phyloP scores from a whole-genome alignment of 805 yeast species.

The Diddensiella santjacobensis region DNA sequence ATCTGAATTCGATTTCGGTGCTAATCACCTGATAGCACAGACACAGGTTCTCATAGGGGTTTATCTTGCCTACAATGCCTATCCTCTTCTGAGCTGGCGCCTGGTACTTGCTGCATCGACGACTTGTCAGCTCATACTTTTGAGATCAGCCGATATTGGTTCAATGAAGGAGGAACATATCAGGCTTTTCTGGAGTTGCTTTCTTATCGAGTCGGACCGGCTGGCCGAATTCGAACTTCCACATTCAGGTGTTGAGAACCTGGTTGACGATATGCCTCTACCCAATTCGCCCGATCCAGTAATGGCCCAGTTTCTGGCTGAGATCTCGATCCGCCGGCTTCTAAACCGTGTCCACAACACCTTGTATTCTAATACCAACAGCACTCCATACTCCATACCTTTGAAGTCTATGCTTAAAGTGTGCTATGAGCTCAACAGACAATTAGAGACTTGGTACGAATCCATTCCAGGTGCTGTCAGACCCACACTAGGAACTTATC shows the following conservation, averaged over 20 bases:
- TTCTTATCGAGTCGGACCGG: constrained; percentile 15
- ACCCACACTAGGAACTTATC: constrained; percentile 2
- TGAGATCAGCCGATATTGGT: not conserved
- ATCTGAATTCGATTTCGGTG: constrained; percentile 9
- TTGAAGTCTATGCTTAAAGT: constrained; percentile 3
- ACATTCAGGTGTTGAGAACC: constrained; percentile 10
- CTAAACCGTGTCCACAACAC: constrained; percentile 21
- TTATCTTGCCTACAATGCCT: constrained; percentile 14
- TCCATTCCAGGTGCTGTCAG: constrained; percentile 13
- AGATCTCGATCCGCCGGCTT: constrained; percentile 21
- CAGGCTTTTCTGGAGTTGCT: constrained; percentile 15
- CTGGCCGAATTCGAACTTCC: constrained; percentile 18
- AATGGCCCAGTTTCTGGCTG: constrained; percentile 20
- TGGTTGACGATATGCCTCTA: constrained; percentile 14
- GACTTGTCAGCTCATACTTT: constrained; percentile 9
- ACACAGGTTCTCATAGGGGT: constrained; percentile 4
- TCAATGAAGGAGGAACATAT: not conserved
- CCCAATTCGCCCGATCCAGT: constrained; percentile 7
- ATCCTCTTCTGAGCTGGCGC: constrained; percentile 12
- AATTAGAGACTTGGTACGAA: constrained; percentile 15
- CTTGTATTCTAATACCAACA: constrained; percentile 6
- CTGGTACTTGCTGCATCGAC: constrained; percentile 10
- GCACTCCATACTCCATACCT: not conserved
- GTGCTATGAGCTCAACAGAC: constrained; percentile 10
- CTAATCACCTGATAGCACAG: constrained; percentile 4